Conservation (phyloP, 345 rosid genomes). For the Jatropha curcas region DNA sequence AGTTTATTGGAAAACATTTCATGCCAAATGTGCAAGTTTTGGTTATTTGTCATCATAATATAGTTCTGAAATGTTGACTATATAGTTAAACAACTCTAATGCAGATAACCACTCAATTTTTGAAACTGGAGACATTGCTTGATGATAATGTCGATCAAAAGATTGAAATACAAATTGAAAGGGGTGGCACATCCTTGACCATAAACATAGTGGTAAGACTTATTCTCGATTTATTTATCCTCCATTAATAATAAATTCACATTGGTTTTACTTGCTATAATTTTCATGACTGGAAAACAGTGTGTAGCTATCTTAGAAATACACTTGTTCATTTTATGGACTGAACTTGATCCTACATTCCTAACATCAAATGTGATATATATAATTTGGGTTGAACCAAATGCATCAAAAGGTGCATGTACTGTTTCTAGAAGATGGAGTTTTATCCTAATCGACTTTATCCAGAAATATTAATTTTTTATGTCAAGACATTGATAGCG, state of each 20-base stretch:
- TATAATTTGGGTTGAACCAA: not conserved
- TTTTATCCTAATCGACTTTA: no score
- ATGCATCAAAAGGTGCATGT: not conserved
- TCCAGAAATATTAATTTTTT: no score
- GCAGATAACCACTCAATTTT: conserved; percentile 88
- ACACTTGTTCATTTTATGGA: not conserved
- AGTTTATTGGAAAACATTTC: not conserved
- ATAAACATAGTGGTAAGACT: conserved; percentile 67
- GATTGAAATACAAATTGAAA: conserved; percentile 75
- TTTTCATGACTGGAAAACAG: not conserved
- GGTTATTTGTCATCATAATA: not conserved
- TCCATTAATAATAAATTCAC: not conserved
- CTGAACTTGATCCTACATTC: not conserved
- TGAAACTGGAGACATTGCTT: conserved; percentile 73
- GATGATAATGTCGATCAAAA: conserved; percentile 71
- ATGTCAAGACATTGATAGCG: no score
- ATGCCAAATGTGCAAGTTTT: not conserved
- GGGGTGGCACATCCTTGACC: conserved; percentile 73
- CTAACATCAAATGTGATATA: not conserved
- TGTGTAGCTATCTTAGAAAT: not conserved
- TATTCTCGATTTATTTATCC: not conserved
- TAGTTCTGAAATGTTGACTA: not conserved
- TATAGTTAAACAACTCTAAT: not conserved
- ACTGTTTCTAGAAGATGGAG: no score
- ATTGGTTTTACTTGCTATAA: not conserved